A percentile compares a stretch with the other conserved stretches of the same genome.
phyloP scores from a whole-genome alignment of 2,329 filamentous ascomycete genomes.

The Eutypa lata region DNA sequence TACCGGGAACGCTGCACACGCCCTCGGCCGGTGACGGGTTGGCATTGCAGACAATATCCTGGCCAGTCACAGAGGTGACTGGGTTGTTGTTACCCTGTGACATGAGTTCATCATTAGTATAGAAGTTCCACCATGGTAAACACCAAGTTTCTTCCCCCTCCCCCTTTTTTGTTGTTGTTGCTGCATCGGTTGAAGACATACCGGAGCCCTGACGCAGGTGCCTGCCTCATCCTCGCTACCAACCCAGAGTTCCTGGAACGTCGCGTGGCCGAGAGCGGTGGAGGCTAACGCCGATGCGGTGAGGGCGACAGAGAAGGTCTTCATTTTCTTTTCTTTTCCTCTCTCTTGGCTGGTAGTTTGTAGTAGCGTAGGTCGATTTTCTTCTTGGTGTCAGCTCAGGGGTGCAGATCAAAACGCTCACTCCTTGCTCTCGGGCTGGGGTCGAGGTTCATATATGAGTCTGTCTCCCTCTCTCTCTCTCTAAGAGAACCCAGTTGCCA shows the following conservation, averaged over 20 bases:
- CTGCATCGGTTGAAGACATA: conserved; percentile 4
- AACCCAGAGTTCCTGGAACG: conserved; percentile 50
- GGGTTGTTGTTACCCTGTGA: conserved; percentile 37
- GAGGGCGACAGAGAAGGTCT: conserved; percentile 6
- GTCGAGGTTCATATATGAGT: neutral
- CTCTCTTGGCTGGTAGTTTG: neutral
- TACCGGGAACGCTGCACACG: conserved; percentile 28
- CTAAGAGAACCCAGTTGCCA: neutral
- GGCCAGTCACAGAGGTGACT: conserved; percentile 34
- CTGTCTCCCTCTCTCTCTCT: neutral
- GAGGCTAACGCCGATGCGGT: conserved; percentile 19
- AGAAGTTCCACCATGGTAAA: neutral
- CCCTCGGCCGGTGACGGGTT: conserved; percentile 27
- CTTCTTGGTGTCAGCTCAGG: too few relatives aligned
- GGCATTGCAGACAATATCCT: conserved; percentile 40
- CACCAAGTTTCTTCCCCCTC: conserved; percentile 2
- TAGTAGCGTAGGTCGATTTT: too few relatives aligned
- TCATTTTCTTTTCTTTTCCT: conserved; percentile 8
- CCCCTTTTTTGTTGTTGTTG: neutral
- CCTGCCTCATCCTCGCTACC: conserved; percentile 35
- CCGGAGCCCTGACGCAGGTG: conserved; percentile 21
- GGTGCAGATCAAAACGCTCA: neutral
- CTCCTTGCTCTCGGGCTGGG: neutral
- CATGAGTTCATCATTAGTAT: neutral
- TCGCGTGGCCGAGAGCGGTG: conserved; percentile 43